Evolutionary conservation across 495 filamentous ascomycete genomes (phyloP).

Genomic region (Amorphotheca resinae): DNA sequence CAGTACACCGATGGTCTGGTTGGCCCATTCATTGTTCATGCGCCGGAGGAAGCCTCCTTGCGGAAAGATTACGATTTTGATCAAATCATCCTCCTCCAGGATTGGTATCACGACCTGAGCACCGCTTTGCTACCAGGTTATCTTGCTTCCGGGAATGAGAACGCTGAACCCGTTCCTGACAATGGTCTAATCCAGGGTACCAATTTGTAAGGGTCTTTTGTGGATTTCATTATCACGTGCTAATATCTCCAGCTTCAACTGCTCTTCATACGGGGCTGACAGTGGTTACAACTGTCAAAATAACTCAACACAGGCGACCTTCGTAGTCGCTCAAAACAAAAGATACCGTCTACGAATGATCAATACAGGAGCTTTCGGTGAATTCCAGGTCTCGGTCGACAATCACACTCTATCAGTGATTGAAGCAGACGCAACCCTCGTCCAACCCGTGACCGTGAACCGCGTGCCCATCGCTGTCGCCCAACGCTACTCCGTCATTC

Average conservation of each 20-base stretch:
- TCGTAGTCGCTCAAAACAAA: constrained; percentile 51
- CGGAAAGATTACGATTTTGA: constrained; percentile 51
- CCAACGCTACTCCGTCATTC: constrained; percentile 59
- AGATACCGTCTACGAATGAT: constrained; percentile 69
- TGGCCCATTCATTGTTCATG: constrained; percentile 56
- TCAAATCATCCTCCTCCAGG: constrained; percentile 45
- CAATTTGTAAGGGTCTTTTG: constrained; percentile 12
- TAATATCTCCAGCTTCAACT: constrained; percentile 9
- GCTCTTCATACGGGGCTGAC: constrained; percentile 10
- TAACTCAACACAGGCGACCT: constrained; percentile 31
- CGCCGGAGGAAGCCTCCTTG: constrained; percentile 42
- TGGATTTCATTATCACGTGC: not conserved
- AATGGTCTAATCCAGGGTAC: constrained; percentile 32
- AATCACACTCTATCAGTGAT: constrained; percentile 48
- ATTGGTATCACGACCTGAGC: constrained; percentile 48
- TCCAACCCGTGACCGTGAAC: constrained; percentile 30
- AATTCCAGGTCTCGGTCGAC: constrained; percentile 53
- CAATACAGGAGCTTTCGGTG: constrained; percentile 54
- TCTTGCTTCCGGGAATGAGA: constrained; percentile 43
- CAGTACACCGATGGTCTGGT: constrained; percentile 34
- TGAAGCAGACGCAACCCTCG: constrained; percentile 39
- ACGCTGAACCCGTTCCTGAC: constrained; percentile 53
- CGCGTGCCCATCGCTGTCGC: constrained; percentile 47
- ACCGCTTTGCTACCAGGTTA: constrained; percentile 40
- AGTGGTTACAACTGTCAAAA: constrained; percentile 10